These are phyloP conservation scores for Fusarium vanettenii DNA, from an alignment of 2,329 filamentous ascomycete species.

Conservation along the genomic window DNA sequence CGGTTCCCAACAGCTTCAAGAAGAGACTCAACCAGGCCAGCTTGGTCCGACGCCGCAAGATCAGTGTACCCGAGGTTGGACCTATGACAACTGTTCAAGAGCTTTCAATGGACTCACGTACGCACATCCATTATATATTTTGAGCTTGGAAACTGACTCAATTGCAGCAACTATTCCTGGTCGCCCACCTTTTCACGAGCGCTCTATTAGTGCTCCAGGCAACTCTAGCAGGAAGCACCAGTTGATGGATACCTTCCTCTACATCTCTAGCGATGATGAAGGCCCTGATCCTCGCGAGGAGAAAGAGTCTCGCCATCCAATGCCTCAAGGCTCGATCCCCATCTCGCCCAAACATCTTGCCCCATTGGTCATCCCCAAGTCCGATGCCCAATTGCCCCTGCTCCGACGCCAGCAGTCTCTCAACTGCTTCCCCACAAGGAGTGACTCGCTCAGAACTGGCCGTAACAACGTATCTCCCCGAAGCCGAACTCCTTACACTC, in stretches of 20 bases:
- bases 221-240: constrained; percentile 59
- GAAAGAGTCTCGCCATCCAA: constrained; percentile 32
- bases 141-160: constrained; percentile 31
- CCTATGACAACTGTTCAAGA: constrained; percentile 78
- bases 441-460: constrained; percentile 55
- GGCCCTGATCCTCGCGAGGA: constrained; percentile 36
- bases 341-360: constrained; percentile 65
- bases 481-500: constrained; percentile 54
- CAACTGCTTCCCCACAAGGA: constrained; percentile 60
- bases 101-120: constrained; percentile 76
- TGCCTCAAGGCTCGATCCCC: constrained; percentile 39
- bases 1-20: constrained; percentile 56
- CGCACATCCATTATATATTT: constrained; percentile 43
- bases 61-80: constrained; percentile 72
- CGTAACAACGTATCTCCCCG: constrained; percentile 61
- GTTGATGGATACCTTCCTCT: constrained; percentile 40
- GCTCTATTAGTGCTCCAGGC: constrained; percentile 71
- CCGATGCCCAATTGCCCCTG: constrained; percentile 28
- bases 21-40: constrained; percentile 69
- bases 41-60: constrained; percentile 68
- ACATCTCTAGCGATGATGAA: constrained; percentile 39
- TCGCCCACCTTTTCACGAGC: constrained; percentile 71
- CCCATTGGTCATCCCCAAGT: constrained; percentile 66
- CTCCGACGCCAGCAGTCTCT: constrained; percentile 53
- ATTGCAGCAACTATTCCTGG: constrained; percentile 73